A percentile compares a stretch with the other conserved stretches of the same genome.
These are phyloP conservation scores for Haemoproteus tartakovskyi DNA, from an alignment of 169 alveolate species.

Conservation along the genomic window DNA sequence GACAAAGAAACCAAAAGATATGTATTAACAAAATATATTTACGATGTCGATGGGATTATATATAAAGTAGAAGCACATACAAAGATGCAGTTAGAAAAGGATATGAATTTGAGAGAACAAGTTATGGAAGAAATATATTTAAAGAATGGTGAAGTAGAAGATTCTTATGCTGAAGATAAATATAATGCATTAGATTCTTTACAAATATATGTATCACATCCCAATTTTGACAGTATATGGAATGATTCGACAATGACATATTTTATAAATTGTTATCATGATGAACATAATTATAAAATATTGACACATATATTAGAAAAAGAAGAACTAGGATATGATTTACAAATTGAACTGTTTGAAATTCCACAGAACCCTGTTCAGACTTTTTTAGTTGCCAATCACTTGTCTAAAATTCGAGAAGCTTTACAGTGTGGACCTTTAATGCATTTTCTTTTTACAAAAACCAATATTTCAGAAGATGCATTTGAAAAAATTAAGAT, in stretches of 20 bases:
- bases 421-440: slow-evolving; percentile 54
- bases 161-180: slow-evolving; percentile 15
- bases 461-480: slow-evolving; percentile 30
- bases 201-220: slow-evolving; percentile 51
- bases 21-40: slow-evolving; percentile 48
- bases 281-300: slow-evolving; percentile 31
- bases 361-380: slow-evolving; percentile 30
- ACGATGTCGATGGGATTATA: slow-evolving; percentile 55
- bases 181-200: slow-evolving; percentile 43
- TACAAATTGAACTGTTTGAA: slow-evolving; percentile 59
- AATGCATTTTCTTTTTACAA: slow-evolving; percentile 49
- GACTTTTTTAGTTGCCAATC: slow-evolving; percentile 11
- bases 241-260: slow-evolving; percentile 45
- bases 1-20: slow-evolving; percentile 58
- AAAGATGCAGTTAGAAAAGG: slow-evolving; percentile 31
- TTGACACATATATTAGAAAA: slow-evolving; percentile 47
- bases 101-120: slow-evolving; percentile 3
- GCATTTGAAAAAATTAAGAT: slow-evolving; percentile 36
- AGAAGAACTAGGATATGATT: slow-evolving; percentile 50
- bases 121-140: slow-evolving; percentile 25
- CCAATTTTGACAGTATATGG: slow-evolving; percentile 33
- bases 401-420: slow-evolving; percentile 59
- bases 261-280: slow-evolving; percentile 55
- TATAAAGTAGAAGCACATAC: slow-evolving; percentile 63
- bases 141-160: slow-evolving; percentile 41